These are phyloP conservation scores for Trichoderma brevicompactum DNA, from an alignment of 2,329 filamentous ascomycete species.

Conservation along the genomic window DNA sequence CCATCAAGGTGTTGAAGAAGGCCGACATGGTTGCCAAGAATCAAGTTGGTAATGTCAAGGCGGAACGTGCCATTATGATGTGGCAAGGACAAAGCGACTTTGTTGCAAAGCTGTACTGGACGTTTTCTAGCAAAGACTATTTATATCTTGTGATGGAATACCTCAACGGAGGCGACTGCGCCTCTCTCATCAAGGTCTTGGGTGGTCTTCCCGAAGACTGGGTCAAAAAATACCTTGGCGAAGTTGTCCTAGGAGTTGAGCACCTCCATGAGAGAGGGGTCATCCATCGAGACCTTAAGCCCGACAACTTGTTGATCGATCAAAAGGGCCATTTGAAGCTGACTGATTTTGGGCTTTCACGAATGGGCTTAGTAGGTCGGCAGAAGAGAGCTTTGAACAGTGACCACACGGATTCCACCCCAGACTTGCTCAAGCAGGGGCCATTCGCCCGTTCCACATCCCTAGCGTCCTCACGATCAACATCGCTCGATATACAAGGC, in stretches of 20 bases:
- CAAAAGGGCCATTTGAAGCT: slow-evolving; percentile 95
- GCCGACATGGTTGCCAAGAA: slow-evolving; percentile 99
- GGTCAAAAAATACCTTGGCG: slow-evolving; percentile 96
- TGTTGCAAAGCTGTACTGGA: slow-evolving; percentile 99
- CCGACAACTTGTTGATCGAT: slow-evolving; percentile 95
- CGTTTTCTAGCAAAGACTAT: slow-evolving; percentile 98
- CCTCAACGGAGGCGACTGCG: slow-evolving; percentile 94
- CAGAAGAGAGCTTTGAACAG: slow-evolving; percentile 90
- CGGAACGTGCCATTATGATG: slow-evolving; percentile 99
- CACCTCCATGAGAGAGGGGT: slow-evolving; percentile 93
- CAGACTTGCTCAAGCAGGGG: slow-evolving; percentile 89
- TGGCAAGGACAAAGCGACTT: slow-evolving; percentile 99
- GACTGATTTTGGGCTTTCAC: slow-evolving; percentile 94
- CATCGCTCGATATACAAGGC: slow-evolving; percentile 86
- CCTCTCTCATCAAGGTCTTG: slow-evolving; percentile 91
- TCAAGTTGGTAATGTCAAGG: slow-evolving; percentile 98
- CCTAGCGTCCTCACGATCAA: slow-evolving; percentile 85
- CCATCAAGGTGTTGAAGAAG: slow-evolving; percentile 98
- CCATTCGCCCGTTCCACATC: slow-evolving; percentile 87
- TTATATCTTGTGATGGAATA: slow-evolving; percentile 99
- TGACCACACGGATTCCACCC: slow-evolving; percentile 77
- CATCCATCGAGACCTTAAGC: slow-evolving; percentile 95
- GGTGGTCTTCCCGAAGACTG: slow-evolving; percentile 94
- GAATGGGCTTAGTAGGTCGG: slow-evolving; percentile 94
- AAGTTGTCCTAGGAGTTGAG: slow-evolving; percentile 95